These are phyloP conservation scores for Ophiostoma ips DNA, from an alignment of 2,329 filamentous ascomycete genomes.

Conservation along the genomic window DNA sequence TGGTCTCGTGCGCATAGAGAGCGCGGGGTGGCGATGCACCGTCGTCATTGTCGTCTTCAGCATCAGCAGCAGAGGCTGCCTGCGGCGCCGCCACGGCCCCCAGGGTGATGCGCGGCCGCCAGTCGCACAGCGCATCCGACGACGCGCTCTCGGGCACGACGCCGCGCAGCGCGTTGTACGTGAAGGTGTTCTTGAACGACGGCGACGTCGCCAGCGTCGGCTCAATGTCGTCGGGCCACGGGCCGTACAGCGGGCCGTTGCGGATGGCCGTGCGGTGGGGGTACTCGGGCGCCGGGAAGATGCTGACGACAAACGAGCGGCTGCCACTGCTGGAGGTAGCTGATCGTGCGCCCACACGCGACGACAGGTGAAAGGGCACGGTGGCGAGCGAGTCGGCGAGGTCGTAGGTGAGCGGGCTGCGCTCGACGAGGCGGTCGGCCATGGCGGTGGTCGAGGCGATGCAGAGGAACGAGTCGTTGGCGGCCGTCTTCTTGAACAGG, in stretches of 20 bases:
- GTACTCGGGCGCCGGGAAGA: conserved; percentile 26
- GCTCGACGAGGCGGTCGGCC: conserved; percentile 26
- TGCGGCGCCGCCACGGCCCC: conserved; percentile 4
- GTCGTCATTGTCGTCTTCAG: neutral
- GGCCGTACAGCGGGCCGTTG: conserved; percentile 24
- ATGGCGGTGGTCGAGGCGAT: conserved; percentile 28
- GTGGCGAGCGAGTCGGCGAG: conserved; percentile 17
- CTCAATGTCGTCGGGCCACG: conserved; percentile 25
- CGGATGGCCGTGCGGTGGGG: conserved; percentile 25
- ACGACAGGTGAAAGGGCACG: neutral
- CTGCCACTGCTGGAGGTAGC: conserved; percentile 9
- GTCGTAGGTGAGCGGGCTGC: conserved; percentile 35
- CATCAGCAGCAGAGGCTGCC: neutral
- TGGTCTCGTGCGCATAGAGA: neutral
- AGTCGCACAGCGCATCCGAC: conserved; percentile 28
- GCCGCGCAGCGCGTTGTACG: conserved; percentile 24
- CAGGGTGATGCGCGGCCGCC: conserved; percentile 20
- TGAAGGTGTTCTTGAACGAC: conserved; percentile 21
- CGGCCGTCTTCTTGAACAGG: conserved; percentile 35
- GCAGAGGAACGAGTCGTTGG: conserved; percentile 35
- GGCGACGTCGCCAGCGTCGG: conserved; percentile 1
- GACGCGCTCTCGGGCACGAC: conserved; percentile 26
- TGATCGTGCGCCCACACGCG: conserved; percentile 4
- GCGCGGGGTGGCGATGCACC: neutral
- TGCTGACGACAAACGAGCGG: conserved; percentile 26